Conservation (phyloP, 805 yeast species). For the Metschnikowia shivogae region DNA sequence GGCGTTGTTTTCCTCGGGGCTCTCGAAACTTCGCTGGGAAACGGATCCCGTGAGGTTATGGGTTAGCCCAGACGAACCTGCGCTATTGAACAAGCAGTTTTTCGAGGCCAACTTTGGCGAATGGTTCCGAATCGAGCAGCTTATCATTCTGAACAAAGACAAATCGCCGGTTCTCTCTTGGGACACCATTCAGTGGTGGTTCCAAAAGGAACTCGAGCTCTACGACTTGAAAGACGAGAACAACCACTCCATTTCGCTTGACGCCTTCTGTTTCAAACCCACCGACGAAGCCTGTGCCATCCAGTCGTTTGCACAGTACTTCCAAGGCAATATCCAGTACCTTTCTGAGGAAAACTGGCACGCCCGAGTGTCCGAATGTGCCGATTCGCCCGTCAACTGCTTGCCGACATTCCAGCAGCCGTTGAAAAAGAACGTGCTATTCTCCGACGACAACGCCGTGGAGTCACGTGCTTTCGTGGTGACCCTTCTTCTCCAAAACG, state of each 20-base stretch:
- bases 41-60: constrained; percentile 79
- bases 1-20: constrained; percentile 48
- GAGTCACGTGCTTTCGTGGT: constrained; percentile 70
- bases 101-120: constrained; percentile 87
- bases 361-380: constrained; percentile 51
- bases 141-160: constrained; percentile 56
- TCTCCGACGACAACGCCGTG: constrained; percentile 49
- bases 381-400: constrained; percentile 82
- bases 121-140: constrained; percentile 83
- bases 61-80: constrained; percentile 79
- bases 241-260: constrained; percentile 30
- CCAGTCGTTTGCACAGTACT: constrained; percentile 87
- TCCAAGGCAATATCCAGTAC: constrained; percentile 54
- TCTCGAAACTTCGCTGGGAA: constrained; percentile 55
- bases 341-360: constrained; percentile 57
- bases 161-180: constrained; percentile 57
- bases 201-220: constrained; percentile 60
- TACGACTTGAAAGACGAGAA: constrained; percentile 26
- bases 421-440: constrained; percentile 62
- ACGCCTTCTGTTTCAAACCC: constrained; percentile 81
- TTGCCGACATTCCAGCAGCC: constrained; percentile 92
- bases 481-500: constrained; percentile 64
- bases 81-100: constrained; percentile 59
- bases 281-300: constrained; percentile 73
- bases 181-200: constrained; percentile 83